A percentile compares a stretch with the other conserved stretches of the same genome.
Evolutionary conservation across 2,329 filamentous ascomycete species (phyloP).

Genomic region (Drechslerella coelobrocha): DNA sequence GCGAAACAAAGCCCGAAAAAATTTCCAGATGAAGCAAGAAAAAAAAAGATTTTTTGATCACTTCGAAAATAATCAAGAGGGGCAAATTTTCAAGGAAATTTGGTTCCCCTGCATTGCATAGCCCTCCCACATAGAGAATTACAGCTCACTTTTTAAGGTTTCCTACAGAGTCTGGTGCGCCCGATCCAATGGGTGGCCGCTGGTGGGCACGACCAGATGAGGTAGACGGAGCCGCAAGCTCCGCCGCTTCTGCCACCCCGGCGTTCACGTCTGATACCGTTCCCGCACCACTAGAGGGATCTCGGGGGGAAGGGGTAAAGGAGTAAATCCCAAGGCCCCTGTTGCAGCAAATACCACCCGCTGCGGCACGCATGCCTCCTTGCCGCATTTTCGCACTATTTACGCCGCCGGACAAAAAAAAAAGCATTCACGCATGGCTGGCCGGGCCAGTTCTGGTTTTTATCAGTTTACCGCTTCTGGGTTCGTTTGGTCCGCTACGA

Average conservation of each 20-base stretch:
- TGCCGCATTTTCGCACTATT: constrained; percentile 20
- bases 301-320: background rate
- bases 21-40: constrained; percentile 19
- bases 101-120: constrained; percentile 26
- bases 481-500: constrained; percentile 29
- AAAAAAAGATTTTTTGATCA: constrained; percentile 6
- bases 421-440: background rate
- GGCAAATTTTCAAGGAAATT: constrained; percentile 34
- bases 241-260: constrained; percentile 16
- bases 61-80: constrained; percentile 35
- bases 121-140: constrained; percentile 28
- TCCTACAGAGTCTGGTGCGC: constrained; percentile 48
- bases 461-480: background rate
- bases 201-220: constrained; percentile 51
- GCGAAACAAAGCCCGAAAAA: constrained; percentile 17
- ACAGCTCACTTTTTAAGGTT: constrained; percentile 51
- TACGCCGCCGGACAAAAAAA: constrained; percentile 15
- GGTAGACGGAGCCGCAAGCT: constrained; percentile 44
- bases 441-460: background rate
- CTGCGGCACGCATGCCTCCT: constrained; percentile 30
- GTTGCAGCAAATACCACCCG: constrained; percentile 24
- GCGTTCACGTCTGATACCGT: constrained; percentile 10
- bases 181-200: constrained; percentile 51
- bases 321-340: background rate
- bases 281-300: constrained; percentile 10